phyloP scores from a whole-genome alignment of 208 protist species.

The Naegleria gruberi region DNA sequence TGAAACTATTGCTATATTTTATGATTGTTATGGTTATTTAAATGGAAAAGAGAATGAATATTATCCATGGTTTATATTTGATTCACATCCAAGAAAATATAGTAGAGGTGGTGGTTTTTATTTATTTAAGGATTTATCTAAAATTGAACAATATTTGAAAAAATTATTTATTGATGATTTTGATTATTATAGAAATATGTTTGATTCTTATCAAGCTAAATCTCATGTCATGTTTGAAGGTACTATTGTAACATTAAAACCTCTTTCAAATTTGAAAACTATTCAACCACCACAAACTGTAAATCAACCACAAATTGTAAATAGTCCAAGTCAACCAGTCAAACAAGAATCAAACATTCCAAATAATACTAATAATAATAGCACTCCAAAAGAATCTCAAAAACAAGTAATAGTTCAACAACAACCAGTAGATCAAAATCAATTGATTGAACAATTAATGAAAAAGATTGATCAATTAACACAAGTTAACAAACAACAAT shows the following conservation, averaged over 20 bases:
- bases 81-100: background rate
- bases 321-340: background rate
- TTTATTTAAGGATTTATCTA: background rate
- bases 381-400: background rate
- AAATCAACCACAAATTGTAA: too few relatives aligned
- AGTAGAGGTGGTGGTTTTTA: background rate
- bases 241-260: background rate
- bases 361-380: background rate
- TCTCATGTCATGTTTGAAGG: background rate
- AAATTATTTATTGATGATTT: background rate
- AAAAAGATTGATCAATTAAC: background rate
- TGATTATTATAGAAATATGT: background rate
- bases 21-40: background rate
- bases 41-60: background rate
- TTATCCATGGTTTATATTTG: background rate
- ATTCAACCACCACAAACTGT: too few relatives aligned
- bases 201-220: background rate
- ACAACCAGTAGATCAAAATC: background rate
- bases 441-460: background rate
- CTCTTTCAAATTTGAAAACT: too few relatives aligned
- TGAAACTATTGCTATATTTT: background rate
- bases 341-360: background rate
- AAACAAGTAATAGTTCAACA: background rate
- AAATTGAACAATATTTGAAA: background rate
- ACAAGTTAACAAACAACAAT: background rate